These are phyloP conservation scores for Populus nigra DNA, from an alignment of 345 rosid species.

Conservation along the genomic window DNA sequence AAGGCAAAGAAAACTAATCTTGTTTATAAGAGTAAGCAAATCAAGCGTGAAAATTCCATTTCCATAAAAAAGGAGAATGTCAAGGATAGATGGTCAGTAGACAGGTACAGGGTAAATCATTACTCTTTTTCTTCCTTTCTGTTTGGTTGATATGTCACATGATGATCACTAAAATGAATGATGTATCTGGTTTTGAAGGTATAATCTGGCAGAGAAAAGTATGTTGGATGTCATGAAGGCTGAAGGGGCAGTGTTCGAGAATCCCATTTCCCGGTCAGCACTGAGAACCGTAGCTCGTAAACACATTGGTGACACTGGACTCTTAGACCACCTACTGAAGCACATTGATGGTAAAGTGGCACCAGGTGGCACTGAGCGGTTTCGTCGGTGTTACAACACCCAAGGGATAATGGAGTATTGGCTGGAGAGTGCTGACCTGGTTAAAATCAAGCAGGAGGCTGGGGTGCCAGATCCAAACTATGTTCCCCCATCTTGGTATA, in stretches of 20 bases:
- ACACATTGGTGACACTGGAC: slow-evolving; percentile 85
- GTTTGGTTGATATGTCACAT: background rate
- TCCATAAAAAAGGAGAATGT: slow-evolving; percentile 13
- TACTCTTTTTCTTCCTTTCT: background rate
- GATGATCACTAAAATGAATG: background rate
- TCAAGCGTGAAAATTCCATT: slow-evolving; percentile 23
- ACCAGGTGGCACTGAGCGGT: slow-evolving; percentile 76
- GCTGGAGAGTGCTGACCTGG: slow-evolving; percentile 82
- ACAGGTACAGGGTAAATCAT: slow-evolving; percentile 44
- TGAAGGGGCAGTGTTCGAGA: slow-evolving; percentile 67
- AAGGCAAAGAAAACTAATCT: slow-evolving; percentile 14
- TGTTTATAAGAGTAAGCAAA: slow-evolving; percentile 20
- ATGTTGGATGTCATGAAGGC: slow-evolving; percentile 67
- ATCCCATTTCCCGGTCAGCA: slow-evolving; percentile 54
- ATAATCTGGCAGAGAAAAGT: slow-evolving; percentile 58
- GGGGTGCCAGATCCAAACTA: slow-evolving; percentile 59
- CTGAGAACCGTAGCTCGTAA: slow-evolving; percentile 66
- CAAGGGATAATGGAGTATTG: slow-evolving; percentile 83
- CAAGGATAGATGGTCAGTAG: slow-evolving; percentile 59
- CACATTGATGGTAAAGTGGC: slow-evolving; percentile 86
- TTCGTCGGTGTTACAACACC: slow-evolving; percentile 79
- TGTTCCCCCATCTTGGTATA: slow-evolving; percentile 63
- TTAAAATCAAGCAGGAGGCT: slow-evolving; percentile 56
- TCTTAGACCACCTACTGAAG: slow-evolving; percentile 89
- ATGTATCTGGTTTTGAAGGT: slow-evolving; percentile 42